Evolutionary conservation across 2,329 filamentous ascomycete species (phyloP), one percentile per base, ranked within the genome.

Genomic region (Pseudopithomyces chartarum): DNA sequence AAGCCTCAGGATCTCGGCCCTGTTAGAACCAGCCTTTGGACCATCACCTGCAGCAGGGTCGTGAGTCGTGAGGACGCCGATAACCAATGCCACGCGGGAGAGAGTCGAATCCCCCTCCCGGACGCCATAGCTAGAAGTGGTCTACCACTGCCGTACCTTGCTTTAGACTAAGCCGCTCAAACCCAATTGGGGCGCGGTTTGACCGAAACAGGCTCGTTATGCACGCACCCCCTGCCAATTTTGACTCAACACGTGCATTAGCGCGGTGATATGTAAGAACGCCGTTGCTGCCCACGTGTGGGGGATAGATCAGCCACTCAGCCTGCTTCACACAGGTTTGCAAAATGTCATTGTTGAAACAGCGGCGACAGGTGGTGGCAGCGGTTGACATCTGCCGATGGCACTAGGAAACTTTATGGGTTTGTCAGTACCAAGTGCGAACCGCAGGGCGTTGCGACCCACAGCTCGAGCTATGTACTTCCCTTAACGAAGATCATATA

Each of bases 211-310:
- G 44, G 45, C 39, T 52, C 47, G 46, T 12, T 46, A 50, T 36
- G 52, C 45, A 54, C 53, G 54, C n/a, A 22, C 32, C 50, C 54
- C 46, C 42, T 32, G 32, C 1, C 26, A 19, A 39, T 15, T n/a
- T 34, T 39, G 12, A 26, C 45, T 55, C 53, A 39, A 29, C 54
- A 56, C 54, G 47, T 20, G 52, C 46, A 56, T 51, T 56, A 56
- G 54, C 40, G 54, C 47, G 17, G 47, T 34, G 46, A 39, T 39
- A 51, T 51, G 44, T 39, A 39, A 40, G 52, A 38, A 13, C 13
- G n/a, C 45, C 19, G 38, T 39, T 50, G 20, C 17, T 26, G 43
- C 26, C 45, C 52, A 46, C 47, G 40, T 56, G 47, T 51, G 19
- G 52, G 36, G 36, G 40, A 32, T 12, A 39, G 19, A 20, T 29